phyloP scores from a whole-genome alignment of 257 asterid species.

The Lycium ferocissimum region DNA sequence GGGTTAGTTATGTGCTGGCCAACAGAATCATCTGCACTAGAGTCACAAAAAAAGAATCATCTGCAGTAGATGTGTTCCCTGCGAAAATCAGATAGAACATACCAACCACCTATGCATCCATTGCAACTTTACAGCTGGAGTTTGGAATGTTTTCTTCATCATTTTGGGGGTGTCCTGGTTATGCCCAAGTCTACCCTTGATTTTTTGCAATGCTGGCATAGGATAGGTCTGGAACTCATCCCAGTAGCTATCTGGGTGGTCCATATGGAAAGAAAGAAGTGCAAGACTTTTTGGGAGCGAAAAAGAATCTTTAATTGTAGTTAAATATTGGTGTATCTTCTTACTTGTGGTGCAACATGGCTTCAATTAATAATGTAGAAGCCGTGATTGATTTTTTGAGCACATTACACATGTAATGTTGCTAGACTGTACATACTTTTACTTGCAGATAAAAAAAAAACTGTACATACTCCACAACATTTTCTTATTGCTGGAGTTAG shows the following conservation, averaged over 20 bases:
- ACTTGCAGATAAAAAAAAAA: no score
- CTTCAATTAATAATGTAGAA: background rate
- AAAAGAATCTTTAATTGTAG: background rate
- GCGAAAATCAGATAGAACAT: background rate
- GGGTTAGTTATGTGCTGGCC: background rate
- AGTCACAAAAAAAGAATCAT: background rate
- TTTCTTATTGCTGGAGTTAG: background rate
- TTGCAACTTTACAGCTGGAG: background rate
- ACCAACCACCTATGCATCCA: background rate
- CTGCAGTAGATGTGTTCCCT: background rate
- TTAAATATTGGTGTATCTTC: background rate
- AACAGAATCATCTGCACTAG: background rate
- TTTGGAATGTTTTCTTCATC: background rate
- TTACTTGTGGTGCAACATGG: background rate
- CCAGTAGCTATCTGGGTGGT: background rate
- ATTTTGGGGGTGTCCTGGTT: background rate
- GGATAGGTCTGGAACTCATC: background rate
- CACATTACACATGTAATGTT: background rate
- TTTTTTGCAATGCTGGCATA: background rate
- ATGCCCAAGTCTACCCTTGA: background rate
- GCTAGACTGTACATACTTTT: background rate
- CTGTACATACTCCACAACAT: background rate
- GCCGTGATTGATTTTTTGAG: background rate
- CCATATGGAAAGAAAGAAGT: background rate
- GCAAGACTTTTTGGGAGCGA: background rate